Percentiles rank a stretch among this genome's conserved stretches.
These are phyloP conservation scores for Trichomonascus vanleenenianus DNA, from an alignment of 805 yeast genomes.

Conservation along the genomic window DNA sequence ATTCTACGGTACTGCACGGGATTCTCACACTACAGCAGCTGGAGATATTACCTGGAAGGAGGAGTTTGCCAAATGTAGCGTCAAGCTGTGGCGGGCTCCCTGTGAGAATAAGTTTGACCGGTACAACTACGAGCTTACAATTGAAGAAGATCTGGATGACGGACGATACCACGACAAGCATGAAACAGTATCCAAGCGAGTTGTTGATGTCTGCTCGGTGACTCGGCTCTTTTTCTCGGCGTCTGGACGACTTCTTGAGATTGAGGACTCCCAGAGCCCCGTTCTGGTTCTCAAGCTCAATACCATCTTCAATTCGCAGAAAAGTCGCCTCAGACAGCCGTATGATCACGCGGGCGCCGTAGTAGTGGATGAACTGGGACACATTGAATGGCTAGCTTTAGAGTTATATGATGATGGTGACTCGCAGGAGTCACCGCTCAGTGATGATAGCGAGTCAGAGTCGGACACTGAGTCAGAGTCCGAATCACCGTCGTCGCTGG, in stretches of 20 bases:
- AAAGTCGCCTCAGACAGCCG: background rate
- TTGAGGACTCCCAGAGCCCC: slow-evolving; percentile 57
- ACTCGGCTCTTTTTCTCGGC: slow-evolving; percentile 57
- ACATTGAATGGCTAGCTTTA: slow-evolving; percentile 45
- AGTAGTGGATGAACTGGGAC: slow-evolving; percentile 14
- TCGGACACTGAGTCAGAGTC: background rate
- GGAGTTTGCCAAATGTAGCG: slow-evolving; percentile 49
- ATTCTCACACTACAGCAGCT: slow-evolving; percentile 39
- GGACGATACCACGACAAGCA: slow-evolving; percentile 58
- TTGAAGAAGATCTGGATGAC: slow-evolving; percentile 58
- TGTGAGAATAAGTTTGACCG: slow-evolving; percentile 9
- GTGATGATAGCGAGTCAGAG: slow-evolving; percentile 15
- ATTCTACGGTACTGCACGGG: slow-evolving; percentile 31
- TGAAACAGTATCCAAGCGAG: slow-evolving; percentile 32
- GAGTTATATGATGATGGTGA: slow-evolving; percentile 34
- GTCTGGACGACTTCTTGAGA: slow-evolving; percentile 54
- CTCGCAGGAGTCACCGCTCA: slow-evolving; percentile 24
- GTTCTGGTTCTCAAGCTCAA: slow-evolving; percentile 55
- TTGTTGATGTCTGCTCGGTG: slow-evolving; percentile 36
- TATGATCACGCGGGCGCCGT: slow-evolving; percentile 9
- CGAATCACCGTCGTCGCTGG: background rate
- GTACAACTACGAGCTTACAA: slow-evolving; percentile 39
- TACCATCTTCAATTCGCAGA: slow-evolving; percentile 13
- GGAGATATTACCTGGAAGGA: slow-evolving; percentile 64
- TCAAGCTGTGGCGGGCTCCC: slow-evolving; percentile 32